Percentiles rank a stretch among this genome's conserved stretches.
These are phyloP conservation scores for Spergularia azorica DNA, from an alignment of 179 eudicot genomes.

Conservation along the genomic window DNA sequence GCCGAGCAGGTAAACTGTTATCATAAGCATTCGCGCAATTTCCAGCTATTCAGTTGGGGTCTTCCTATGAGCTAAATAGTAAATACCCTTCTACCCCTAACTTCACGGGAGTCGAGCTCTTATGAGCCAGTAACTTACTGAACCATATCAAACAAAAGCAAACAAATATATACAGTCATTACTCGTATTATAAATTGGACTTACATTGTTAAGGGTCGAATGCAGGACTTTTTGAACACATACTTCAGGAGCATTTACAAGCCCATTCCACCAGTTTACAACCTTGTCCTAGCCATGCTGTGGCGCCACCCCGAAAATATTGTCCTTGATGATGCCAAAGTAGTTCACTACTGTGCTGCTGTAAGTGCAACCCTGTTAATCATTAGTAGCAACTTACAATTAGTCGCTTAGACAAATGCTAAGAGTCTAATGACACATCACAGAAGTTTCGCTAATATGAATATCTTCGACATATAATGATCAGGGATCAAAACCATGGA, in stretches of 20 bases:
- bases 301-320: constrained; percentile 51
- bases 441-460: not conserved
- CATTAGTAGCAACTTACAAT: not conserved
- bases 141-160: too few species aligned
- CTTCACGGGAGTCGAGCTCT: too few species aligned
- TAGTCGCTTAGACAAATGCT: not conserved
- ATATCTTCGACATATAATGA: not conserved
- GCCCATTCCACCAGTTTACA: constrained; percentile 43
- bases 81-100: too few species aligned
- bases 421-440: not conserved
- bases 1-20: constrained; percentile 35
- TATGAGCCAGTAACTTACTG: too few species aligned
- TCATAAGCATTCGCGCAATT: too few species aligned
- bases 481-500: constrained; percentile 48
- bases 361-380: constrained; percentile 28
- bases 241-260: constrained; percentile 35
- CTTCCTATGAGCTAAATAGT: too few species aligned
- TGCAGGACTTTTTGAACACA: constrained; percentile 47
- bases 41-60: too few species aligned
- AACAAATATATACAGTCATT: too few species aligned
- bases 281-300: constrained; percentile 44
- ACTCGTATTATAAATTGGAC: too few species aligned
- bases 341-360: constrained; percentile 53
- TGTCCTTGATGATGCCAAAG: constrained; percentile 37
- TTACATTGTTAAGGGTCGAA: not conserved